Conservation (phyloP, 768 basidiomycete species). For the Tricholomella constricta region DNA sequence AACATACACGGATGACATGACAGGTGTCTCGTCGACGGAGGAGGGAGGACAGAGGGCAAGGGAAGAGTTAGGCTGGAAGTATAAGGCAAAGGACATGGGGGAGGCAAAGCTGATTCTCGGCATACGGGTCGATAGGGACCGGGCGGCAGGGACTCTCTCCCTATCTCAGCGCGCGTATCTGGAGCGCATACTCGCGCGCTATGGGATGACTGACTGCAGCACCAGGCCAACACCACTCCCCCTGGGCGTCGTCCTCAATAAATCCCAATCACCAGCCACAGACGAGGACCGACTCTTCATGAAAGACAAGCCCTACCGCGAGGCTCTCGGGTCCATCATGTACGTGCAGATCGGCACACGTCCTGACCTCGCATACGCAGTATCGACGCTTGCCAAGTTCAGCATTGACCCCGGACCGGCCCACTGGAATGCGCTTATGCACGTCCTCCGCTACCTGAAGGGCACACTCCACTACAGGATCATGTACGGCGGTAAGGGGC, state of each 20-base stretch:
- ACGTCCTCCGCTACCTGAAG: slow-evolving; percentile 35
- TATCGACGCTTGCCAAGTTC: slow-evolving; percentile 21
- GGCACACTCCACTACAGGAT: slow-evolving; percentile 28
- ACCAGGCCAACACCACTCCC: slow-evolving; percentile 26
- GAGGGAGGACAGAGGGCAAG: slow-evolving; percentile 11
- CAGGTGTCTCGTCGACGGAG: slow-evolving; percentile 11
- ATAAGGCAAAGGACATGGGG: slow-evolving; percentile 17
- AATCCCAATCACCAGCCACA: slow-evolving; percentile 8
- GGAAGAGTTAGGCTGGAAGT: slow-evolving; percentile 11
- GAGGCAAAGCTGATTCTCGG: slow-evolving; percentile 13
- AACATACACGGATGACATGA: slow-evolving; percentile 19
- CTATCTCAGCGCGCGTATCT: slow-evolving; percentile 18
- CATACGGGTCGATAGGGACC: slow-evolving; percentile 10
- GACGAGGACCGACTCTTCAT: slow-evolving; percentile 19
- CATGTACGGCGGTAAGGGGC: slow-evolving; percentile 14
- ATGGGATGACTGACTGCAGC: slow-evolving; percentile 12
- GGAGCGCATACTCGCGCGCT: not conserved
- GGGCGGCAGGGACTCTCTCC: slow-evolving; percentile 8
- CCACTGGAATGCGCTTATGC: slow-evolving; percentile 40
- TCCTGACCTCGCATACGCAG: slow-evolving; percentile 27
- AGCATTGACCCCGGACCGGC: slow-evolving; percentile 22
- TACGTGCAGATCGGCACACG: slow-evolving; percentile 23
- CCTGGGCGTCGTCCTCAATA: slow-evolving; percentile 14
- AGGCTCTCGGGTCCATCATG: slow-evolving; percentile 25
- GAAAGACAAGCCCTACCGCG: slow-evolving; percentile 27